These are phyloP conservation scores for Casuarina equisetifolia DNA, from an alignment of 306 rosid genomes.

Conservation along the genomic window DNA sequence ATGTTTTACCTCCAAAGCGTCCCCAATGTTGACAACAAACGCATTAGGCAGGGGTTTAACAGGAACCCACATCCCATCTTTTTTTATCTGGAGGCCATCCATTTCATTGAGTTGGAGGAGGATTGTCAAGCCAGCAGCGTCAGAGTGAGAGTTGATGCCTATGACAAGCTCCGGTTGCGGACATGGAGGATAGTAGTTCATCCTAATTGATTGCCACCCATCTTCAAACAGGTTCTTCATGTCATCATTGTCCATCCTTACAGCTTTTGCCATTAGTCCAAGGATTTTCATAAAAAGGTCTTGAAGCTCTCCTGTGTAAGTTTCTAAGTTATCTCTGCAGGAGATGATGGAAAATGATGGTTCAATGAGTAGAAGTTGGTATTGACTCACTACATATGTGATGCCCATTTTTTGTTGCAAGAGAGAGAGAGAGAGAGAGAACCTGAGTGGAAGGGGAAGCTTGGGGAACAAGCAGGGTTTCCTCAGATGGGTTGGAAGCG, in stretches of 20 bases:
- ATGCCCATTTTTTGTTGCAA: not conserved
- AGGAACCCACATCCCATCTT: constrained; percentile 38
- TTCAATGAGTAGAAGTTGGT: not conserved
- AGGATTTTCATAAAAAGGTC: constrained; percentile 18
- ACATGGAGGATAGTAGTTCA: constrained; percentile 50
- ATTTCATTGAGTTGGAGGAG: constrained; percentile 40
- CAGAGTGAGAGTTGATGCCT: constrained; percentile 38
- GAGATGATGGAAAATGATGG: not conserved
- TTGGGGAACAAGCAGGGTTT: constrained; percentile 44
- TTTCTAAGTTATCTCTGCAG: constrained; percentile 26
- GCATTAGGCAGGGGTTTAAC: constrained; percentile 30
- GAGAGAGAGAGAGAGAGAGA: not conserved
- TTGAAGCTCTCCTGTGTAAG: constrained; percentile 20
- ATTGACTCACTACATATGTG: not conserved
- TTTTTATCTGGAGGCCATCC: constrained; percentile 39
- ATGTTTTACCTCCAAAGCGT: constrained; percentile 32
- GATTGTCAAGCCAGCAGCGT: constrained; percentile 28
- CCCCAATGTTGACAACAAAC: constrained; percentile 39
- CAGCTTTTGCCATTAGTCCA: not conserved
- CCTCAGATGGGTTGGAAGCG: constrained; percentile 34
- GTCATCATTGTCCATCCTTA: constrained; percentile 17
- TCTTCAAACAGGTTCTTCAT: constrained; percentile 33
- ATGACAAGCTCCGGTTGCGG: constrained; percentile 37
- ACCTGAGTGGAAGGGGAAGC: constrained; percentile 20
- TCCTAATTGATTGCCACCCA: constrained; percentile 29